Evolutionary conservation across 805 yeast species (phyloP), one percentile per base, ranked within the genome.

Genomic region (Tetrapisispora fleetii): DNA sequence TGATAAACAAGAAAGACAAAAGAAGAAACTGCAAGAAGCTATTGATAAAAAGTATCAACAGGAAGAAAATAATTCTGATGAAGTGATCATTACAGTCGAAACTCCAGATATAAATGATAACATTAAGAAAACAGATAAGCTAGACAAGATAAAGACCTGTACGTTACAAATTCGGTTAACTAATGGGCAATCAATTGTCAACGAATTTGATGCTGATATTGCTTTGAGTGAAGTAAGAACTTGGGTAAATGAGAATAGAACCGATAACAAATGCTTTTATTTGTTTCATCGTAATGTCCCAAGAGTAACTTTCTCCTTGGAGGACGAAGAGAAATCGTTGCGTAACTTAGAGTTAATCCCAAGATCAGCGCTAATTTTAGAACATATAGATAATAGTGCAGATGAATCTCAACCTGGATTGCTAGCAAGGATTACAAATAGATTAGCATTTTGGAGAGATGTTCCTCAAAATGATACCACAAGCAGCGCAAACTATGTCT

Each of bases 331-430:
- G 48, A 66, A 67, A 50, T 66, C 79, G 2, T 67, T 89, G 37
- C 61, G 60, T 24, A 74, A 70, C 3, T 68, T 89, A 48, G 80
- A 78, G 21, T 67, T 89, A 46, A 73, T 77, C 16, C 90, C 91
- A 2, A 72, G 95, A 49, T 81, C 95, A 11, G 86, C 84, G 0
- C 64, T 89, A 43, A 80, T 86, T 22, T 68, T 89, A 53, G 84
- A 85, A 58, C 90, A 93, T 0, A 68, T 73, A 30, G 50, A 21
- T 45, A 41, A 13, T 36, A 40, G 8, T 52, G 50, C 11, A 40
- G 53, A 5, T 43, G 54, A 18, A 27, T 21, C 22, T 14, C 40
- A 35, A 8, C 21, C 37, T 16, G 37, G 45, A 8, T 19, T 40
- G 2, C 9, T 48, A 3, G 35, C 45, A 17, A 40, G 28, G 22